A percentile compares a stretch with the other conserved stretches of the same genome.
Conservation (phyloP, 495 filamentous ascomycete species). For the Aspergillus incahuasiensis region DNA sequence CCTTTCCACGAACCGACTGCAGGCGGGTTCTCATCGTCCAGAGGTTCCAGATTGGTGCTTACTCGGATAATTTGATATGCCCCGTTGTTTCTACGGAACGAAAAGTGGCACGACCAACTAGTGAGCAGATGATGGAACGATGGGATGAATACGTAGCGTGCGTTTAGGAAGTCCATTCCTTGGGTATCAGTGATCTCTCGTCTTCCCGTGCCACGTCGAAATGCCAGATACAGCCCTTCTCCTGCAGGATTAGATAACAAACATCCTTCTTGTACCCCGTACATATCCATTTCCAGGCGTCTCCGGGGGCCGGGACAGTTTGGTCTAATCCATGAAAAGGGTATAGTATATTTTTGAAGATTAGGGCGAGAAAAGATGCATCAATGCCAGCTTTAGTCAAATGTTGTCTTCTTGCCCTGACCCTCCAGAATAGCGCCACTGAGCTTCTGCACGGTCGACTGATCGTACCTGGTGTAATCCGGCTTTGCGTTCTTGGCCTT, state of each 20-base stretch:
- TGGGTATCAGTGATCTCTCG: slow-evolving; percentile 7
- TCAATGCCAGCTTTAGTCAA: slow-evolving; percentile 49
- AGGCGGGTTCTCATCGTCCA: background rate
- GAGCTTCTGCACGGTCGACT: slow-evolving; percentile 49
- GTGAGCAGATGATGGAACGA: background rate
- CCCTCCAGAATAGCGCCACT: slow-evolving; percentile 74
- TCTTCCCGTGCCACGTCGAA: slow-evolving; percentile 6
- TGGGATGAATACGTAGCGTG: background rate
- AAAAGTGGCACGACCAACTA: background rate
- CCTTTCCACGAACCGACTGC: background rate
- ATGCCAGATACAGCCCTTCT: background rate
- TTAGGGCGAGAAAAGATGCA: background rate
- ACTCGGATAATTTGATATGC: background rate
- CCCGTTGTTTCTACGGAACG: slow-evolving; percentile 2
- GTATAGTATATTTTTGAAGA: background rate
- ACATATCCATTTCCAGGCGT: background rate
- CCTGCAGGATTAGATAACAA: slow-evolving; percentile 8
- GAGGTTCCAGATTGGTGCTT: background rate
- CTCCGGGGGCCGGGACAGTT: background rate
- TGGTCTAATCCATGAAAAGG: background rate
- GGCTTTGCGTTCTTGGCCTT: slow-evolving; percentile 27
- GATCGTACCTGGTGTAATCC: slow-evolving; percentile 37
- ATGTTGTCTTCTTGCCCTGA: slow-evolving; percentile 79
- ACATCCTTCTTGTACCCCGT: background rate
- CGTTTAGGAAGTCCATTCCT: slow-evolving; percentile 4